Evolutionary conservation across 805 yeast species (phyloP), one percentile per base, ranked within the genome.

Genomic region (Cyberlindnera mycetangii): DNA sequence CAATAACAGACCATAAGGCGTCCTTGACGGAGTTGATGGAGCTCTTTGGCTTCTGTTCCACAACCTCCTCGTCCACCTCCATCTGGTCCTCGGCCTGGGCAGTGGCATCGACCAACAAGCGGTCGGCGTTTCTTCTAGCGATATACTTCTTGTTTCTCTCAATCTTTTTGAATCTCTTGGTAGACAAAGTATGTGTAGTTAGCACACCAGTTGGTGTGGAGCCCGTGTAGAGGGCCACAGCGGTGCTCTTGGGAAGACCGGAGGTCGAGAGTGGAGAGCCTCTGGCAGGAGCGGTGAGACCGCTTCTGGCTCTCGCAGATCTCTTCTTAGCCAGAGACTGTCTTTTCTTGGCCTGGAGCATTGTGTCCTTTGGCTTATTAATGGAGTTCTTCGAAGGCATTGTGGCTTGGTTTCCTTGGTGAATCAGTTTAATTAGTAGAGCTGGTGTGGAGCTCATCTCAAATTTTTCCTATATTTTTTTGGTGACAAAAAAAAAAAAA

Each of bases 301-400:
- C 75, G 12, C 56, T 60, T 51, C 65, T 64, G 49, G 72, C 70
- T 59, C 82, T 72, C 22, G 72, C 69, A 15, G 81, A 71, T 65
- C 88, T 73, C 60, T 75, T 81, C 56, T 70, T 73, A 19, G 79
- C 76, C 24, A 80, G 64, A 32, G 74, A 59, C 27, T 70, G 63
- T 36, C 76, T 71, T 62, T 77, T 82, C 41, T 72, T 71, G 48
- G 72, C 71, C 42, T 79, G 68, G 50, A 66, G 69, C 31, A 78
- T 65, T 49, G 76, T 74, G 54, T 75, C 77, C 62, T 82, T 83
- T 38, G 93, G 95, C 65, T 82, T 86, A 66, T 89, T 89, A 53
- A 88, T 73, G 35, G 89, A 78, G 71, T 86, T 88, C 67, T 76
- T 84, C 15, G 89, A 82, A 27, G 95, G 93, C 95, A 87, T 87